Percentiles rank a stretch among this genome's conserved stretches.
phyloP scores from a whole-genome alignment of 306 rosid genomes.

The Malus sieversii region DNA sequence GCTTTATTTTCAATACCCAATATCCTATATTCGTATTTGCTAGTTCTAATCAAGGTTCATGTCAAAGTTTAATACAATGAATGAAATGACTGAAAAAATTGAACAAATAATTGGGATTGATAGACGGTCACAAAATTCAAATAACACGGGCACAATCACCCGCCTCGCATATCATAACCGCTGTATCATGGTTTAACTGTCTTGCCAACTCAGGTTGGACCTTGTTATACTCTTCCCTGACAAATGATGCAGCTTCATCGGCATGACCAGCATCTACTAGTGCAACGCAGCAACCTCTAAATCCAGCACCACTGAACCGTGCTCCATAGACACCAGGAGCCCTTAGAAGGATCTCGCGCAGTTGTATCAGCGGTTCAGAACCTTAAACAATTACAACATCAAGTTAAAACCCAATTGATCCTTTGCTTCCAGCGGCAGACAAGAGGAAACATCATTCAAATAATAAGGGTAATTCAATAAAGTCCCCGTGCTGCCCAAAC shows the following conservation, averaged over 20 bases:
- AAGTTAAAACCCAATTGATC: not conserved
- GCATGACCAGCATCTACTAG: constrained; percentile 63
- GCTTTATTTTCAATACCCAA: not conserved
- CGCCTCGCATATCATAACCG: constrained; percentile 65
- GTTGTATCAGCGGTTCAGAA: constrained; percentile 67
- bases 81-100: not conserved
- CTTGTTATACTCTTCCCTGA: constrained; percentile 52
- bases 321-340: constrained; percentile 88
- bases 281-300: constrained; percentile 89
- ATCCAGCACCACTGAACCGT: constrained; percentile 95
- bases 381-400: constrained; percentile 36
- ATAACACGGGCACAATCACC: constrained; percentile 64
- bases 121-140: constrained; percentile 5
- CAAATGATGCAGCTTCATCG: constrained; percentile 65
- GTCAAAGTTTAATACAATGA: not conserved
- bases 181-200: constrained; percentile 21
- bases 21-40: not conserved
- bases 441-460: not conserved
- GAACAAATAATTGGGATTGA: not conserved
- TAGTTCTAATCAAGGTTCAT: not conserved
- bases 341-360: constrained; percentile 63
- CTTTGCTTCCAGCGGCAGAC: not conserved
- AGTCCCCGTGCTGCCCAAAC: not conserved
- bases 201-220: constrained; percentile 58
- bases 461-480: not conserved